These are phyloP conservation scores for Colletotrichum graminicola DNA, from an alignment of 2,329 filamentous ascomycete genomes.

Conservation along the genomic window DNA sequence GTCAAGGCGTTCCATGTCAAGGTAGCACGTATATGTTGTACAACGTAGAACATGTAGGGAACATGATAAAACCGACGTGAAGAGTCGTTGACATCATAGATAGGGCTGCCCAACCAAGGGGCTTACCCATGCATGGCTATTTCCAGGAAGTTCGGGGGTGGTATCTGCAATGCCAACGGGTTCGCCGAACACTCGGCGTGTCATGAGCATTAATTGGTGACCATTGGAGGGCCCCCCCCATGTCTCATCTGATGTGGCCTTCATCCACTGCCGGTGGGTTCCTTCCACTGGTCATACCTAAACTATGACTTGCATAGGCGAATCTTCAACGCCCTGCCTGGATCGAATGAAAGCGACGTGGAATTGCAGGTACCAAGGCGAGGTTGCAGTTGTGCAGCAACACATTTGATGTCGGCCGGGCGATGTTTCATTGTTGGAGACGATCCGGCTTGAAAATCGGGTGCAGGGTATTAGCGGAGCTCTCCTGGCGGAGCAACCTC, in stretches of 20 bases:
- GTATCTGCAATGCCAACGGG: slow-evolving; percentile 1
- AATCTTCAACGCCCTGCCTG: neutral
- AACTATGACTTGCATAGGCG: slow-evolving; percentile 34
- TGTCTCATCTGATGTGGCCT: slow-evolving; percentile 28
- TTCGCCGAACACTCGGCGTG: slow-evolving; percentile 16
- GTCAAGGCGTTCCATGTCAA: neutral
- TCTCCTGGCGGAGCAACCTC: neutral
- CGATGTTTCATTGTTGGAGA: neutral
- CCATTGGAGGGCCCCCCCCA: slow-evolving; percentile 14
- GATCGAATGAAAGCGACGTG: slow-evolving; percentile 1
- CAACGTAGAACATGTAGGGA: neutral
- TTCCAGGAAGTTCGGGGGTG: slow-evolving; percentile 12
- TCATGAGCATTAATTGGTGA: neutral
- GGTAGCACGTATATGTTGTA: neutral
- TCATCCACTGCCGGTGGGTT: slow-evolving; percentile 28
- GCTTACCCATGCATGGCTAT: neutral
- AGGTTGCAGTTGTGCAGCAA: slow-evolving; percentile 14
- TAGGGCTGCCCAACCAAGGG: neutral
- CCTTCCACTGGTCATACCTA: neutral
- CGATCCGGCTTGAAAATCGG: neutral
- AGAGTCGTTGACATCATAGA: slow-evolving; percentile 8
- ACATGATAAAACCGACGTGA: neutral
- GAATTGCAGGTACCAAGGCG: neutral
- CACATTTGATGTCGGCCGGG: neutral
- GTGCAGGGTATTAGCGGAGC: neutral